A percentile compares a stretch with the other conserved stretches of the same genome.
Conservation (phyloP, 1,284 basidiomycete genomes). For the Fomitopsis schrenkii region DNA sequence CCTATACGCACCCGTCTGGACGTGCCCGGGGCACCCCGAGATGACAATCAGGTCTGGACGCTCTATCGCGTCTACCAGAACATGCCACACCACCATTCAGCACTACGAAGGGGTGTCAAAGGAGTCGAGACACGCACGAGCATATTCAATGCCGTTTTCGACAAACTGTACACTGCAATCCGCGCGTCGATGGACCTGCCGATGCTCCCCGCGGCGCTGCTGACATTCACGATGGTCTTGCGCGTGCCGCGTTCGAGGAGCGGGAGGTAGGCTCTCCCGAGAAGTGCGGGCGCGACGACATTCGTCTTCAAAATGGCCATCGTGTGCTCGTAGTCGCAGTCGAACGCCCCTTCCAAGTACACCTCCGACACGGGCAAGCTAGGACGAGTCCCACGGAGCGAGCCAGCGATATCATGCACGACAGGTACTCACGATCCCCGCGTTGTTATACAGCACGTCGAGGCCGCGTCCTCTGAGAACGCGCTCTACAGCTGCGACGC, state of each 20-base stretch:
- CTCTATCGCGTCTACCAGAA: conserved; percentile 17
- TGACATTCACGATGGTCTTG: conserved; percentile 32
- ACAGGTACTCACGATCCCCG: conserved; percentile 26
- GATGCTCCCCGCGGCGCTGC: conserved; percentile 26
- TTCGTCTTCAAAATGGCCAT: conserved; percentile 24
- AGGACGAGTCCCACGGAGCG: background rate
- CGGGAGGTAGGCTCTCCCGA: conserved; percentile 28
- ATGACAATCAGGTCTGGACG: conserved; percentile 21
- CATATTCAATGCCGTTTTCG: conserved; percentile 26
- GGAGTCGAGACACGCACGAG: conserved; percentile 13
- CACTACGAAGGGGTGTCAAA: too few relatives aligned
- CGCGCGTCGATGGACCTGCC: conserved; percentile 15
- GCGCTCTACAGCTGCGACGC: conserved; percentile 19
- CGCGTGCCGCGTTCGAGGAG: conserved; percentile 26
- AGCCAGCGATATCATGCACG: background rate
- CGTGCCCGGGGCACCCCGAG: conserved; percentile 24
- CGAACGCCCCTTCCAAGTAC: conserved; percentile 12
- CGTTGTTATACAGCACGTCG: background rate
- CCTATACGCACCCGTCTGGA: conserved; percentile 26
- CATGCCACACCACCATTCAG: too few relatives aligned
- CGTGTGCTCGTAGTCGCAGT: conserved; percentile 15
- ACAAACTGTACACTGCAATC: conserved; percentile 21
- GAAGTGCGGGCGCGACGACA: conserved; percentile 28
- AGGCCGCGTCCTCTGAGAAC: background rate
- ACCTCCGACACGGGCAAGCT: background rate